phyloP scores from a whole-genome alignment of 345 rosid genomes.

The Lepidium didymum region DNA sequence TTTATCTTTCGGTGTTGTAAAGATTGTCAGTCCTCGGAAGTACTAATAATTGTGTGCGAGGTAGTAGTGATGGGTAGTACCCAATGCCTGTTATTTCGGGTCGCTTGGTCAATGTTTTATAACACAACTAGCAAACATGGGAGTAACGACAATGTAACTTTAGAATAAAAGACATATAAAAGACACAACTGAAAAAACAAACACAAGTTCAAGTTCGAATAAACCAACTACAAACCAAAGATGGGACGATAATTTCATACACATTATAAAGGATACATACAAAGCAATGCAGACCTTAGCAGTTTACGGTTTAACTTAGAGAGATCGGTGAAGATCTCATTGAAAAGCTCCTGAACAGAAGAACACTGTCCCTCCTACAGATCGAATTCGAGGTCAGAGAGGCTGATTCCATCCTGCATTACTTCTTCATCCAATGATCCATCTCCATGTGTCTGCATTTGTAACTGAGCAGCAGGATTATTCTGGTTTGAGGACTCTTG shows the following conservation, averaged over 20 bases:
- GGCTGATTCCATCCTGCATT: slow-evolving; percentile 6
- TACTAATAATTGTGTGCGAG: background rate
- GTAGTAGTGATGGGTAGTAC: background rate
- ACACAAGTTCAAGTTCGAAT: background rate
- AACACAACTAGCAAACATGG: background rate
- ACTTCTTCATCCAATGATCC: background rate
- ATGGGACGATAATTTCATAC: background rate
- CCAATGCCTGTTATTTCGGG: too few species aligned
- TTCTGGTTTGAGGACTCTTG: slow-evolving; percentile 13
- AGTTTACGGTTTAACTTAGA: background rate
- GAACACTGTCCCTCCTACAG: slow-evolving; percentile 3
- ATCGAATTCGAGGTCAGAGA: background rate
- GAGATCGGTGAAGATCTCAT: background rate
- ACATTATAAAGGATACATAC: background rate
- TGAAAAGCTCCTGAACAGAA: background rate
- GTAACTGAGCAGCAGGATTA: background rate
- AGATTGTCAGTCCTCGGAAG: background rate
- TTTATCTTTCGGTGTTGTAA: background rate
- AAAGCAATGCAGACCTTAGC: background rate
- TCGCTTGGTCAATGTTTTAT: background rate
- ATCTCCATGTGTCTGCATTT: background rate
- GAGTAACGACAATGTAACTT: too few species aligned
- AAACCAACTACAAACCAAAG: background rate
- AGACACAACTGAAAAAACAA: background rate
- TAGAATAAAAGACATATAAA: background rate